Base-by-base conservation (phyloP, 305 asterid species). In the Salvia sclarea region DNA sequence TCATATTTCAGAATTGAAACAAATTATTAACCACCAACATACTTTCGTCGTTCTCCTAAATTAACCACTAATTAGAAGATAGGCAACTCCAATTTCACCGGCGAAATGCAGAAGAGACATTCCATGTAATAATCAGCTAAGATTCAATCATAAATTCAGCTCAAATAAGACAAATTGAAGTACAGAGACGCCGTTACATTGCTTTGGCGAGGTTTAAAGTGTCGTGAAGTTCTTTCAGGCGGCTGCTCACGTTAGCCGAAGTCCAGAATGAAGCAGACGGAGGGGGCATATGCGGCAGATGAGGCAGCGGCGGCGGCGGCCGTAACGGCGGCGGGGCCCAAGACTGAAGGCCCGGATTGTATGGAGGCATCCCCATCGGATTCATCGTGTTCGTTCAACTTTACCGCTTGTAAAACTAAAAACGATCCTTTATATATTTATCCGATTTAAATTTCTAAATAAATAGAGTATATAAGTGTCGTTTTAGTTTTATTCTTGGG, bases 191-290 rank as follows among this genome's bases (percentile, higher is more conserved):
- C 41, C 68, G 85, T 83, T 81, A 87, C 96, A 89, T 37, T 74
- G 96, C 88, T 77, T 79, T 75, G 28, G 95, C 89, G 28, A 78
- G 72, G 79, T 77, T 77, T 35, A 81, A 9, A 18, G 95, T 80
- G n/a, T 85, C 86, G n/a, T 64, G 68, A 57, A 89, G 78, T 31
- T 88, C 86, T 38, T 79, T 80, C 66, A 88, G 85, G 72, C 84
- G 86, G 72, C 73, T 81, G 57, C 66, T 79, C 60, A 87, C 87
- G 64, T 88, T 92, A 37, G 76, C 61, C 58, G 85, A 17, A 33
- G 82, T 81, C 98, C 96, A 89, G 83, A 89, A 89, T 59, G 85
- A 49, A 50, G 86, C 69, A 4, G 95, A 80, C 4, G 92, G 85
- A 38, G 89, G 92, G 20, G 90, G 88, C 21, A 83, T 47, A 3